Evolutionary conservation across 1,139 yeast species (phyloP).

Genomic region (Saccharomyces hybrid): DNA sequence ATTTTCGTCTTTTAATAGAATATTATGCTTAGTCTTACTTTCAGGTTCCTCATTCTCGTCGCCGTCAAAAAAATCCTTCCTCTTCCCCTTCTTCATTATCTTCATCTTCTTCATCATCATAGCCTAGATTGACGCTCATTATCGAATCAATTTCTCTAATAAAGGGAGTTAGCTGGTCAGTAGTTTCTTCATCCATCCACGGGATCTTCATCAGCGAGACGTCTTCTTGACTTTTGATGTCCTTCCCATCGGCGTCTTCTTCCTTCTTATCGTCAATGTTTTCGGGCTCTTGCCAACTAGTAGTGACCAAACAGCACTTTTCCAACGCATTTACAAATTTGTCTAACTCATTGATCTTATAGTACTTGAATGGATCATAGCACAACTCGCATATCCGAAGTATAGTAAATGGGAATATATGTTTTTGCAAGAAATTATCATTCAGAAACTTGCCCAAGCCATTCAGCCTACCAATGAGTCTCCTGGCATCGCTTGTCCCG

Average conservation of each 20-base stretch:
- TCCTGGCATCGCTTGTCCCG: not conserved
- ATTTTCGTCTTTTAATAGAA: conserved; percentile 9
- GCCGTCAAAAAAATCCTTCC: conserved; percentile 6
- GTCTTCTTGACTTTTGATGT: conserved; percentile 23
- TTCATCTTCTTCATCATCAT: conserved; percentile 24
- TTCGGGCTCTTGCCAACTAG: conserved; percentile 5
- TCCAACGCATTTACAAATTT: conserved; percentile 28
- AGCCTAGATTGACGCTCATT: conserved; percentile 28
- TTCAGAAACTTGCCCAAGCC: conserved; percentile 6
- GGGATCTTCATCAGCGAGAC: conserved; percentile 38
- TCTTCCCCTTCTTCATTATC: conserved; percentile 13
- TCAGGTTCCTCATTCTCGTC: conserved; percentile 3
- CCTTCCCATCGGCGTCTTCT: conserved; percentile 5
- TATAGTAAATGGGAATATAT: conserved; percentile 28
- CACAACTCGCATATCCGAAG: conserved; percentile 29
- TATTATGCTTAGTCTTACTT: not conserved
- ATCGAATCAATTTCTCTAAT: conserved; percentile 30
- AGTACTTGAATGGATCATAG: conserved; percentile 30
- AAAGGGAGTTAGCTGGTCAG: conserved; percentile 18
- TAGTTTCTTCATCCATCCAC: conserved; percentile 37
- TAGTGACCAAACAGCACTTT: conserved; percentile 23
- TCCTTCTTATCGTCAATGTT: conserved; percentile 2
- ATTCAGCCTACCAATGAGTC: not conserved
- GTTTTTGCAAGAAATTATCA: conserved; percentile 14
- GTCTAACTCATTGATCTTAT: conserved; percentile 19